Base-by-base conservation (phyloP, 768 basidiomycete genomes). In the Lentinula aciculospora region DNA sequence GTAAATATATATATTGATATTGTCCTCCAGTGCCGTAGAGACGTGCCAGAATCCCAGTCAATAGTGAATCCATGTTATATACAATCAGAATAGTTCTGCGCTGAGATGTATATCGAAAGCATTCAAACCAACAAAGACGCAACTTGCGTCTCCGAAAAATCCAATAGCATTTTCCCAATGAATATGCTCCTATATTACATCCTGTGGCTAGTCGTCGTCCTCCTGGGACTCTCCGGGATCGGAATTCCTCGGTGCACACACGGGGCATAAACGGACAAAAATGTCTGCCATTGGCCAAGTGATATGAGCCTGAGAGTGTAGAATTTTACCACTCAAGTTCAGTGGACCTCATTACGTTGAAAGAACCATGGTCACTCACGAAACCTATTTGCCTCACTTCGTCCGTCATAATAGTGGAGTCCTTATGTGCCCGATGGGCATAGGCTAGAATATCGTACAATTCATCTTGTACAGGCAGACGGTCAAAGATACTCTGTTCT, bases 401-500 rank as follows among this genome's bases (percentile, higher is more conserved):
- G 19, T 56, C 54, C 28, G 44, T 40, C 54, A 56, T 46, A 19
- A 25, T 28, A 32, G 21, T 21, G n/a, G 54, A 34, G 21, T 56
- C 28, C 40, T 25, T 21, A 17, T 56, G 54, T 25, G 29, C 37
- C 29, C 42, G 54, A 19, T 56, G 54, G 19, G 54, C 40, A 40
- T 56, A 44, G 21, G 40, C 54, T n/a, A 80, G 68, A 44, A 78
- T 68, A 64, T 80, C 79, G 48, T 79, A 80, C 60, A 80, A 75
- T 59, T 80, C 80, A 50, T 71, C 65, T 50, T 77, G 78, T 53
- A 80, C 79, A 5, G 79, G 79, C 44, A 80, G 67, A 58, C 80
- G 69, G 61, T 81, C 74, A 61, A 78, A 80, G 19, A 76, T 74
- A 36, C 65, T 70, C 8, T 23, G n/a, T 45, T 56, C 40, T 4